phyloP scores from a whole-genome alignment of 2,329 filamentous ascomycete species.

The Stemphylium lycopersici region DNA sequence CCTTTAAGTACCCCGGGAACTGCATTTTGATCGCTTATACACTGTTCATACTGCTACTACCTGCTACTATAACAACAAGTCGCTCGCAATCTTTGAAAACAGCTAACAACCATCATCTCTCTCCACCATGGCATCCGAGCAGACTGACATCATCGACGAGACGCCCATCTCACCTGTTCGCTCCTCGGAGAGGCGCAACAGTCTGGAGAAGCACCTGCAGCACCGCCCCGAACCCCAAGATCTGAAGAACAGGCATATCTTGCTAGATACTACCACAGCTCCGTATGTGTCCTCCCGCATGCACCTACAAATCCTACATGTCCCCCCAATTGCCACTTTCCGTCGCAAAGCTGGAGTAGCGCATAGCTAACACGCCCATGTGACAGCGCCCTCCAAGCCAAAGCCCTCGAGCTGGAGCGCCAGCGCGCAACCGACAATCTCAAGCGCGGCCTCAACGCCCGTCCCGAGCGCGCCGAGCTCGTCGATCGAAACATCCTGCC shows the following conservation, averaged over 20 bases:
- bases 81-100: neutral
- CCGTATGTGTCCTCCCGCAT: slow-evolving; percentile 59
- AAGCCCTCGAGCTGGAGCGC: slow-evolving; percentile 67
- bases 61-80: neutral
- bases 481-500: slow-evolving; percentile 89
- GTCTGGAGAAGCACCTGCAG: slow-evolving; percentile 56
- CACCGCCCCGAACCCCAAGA: slow-evolving; percentile 62
- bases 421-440: slow-evolving; percentile 67
- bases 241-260: slow-evolving; percentile 71
- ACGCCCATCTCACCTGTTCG: slow-evolving; percentile 51
- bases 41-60: slow-evolving; percentile 5
- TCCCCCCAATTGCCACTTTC: neutral
- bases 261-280: slow-evolving; percentile 70
- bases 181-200: slow-evolving; percentile 66
- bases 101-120: slow-evolving; percentile 11
- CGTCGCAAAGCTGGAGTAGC: neutral
- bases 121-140: slow-evolving; percentile 37
- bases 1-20: slow-evolving; percentile 17
- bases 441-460: slow-evolving; percentile 67
- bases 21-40: slow-evolving; percentile 1
- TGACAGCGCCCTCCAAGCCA: slow-evolving; percentile 65
- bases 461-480: slow-evolving; percentile 74
- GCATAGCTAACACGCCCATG: slow-evolving; percentile 2
- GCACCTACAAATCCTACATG: neutral
- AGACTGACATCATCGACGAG: slow-evolving; percentile 40